These are phyloP conservation scores for Penicillium silybi DNA, from an alignment of 495 filamentous ascomycete species.

Conservation along the genomic window DNA sequence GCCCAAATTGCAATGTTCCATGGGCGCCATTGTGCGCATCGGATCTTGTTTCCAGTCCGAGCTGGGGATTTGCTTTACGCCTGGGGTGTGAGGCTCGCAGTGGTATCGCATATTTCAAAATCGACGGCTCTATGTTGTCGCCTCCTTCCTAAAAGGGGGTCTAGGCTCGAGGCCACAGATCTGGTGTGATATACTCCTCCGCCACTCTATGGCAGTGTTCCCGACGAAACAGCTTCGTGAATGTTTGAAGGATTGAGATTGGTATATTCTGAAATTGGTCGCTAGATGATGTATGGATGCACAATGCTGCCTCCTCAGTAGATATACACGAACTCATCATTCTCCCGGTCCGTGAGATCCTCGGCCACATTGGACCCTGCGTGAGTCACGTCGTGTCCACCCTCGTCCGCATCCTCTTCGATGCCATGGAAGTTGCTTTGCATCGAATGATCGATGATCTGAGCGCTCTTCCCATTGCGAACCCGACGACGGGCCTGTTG, in stretches of 20 bases:
- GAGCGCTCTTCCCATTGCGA: constrained; percentile 51
- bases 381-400: constrained; percentile 14
- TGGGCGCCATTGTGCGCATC: not conserved
- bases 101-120: not conserved
- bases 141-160: not conserved
- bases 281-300: not conserved
- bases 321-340: constrained; percentile 67
- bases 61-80: not conserved
- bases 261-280: not conserved
- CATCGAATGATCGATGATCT: constrained; percentile 57
- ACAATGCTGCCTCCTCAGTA: constrained; percentile 21
- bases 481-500: constrained; percentile 50
- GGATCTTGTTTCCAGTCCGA: not conserved
- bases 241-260: too few relatives aligned
- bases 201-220: not conserved
- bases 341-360: constrained; percentile 60
- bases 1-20: not conserved
- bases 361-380: constrained; percentile 42
- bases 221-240: not conserved
- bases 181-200: not conserved
- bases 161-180: not conserved
- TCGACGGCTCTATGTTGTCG: not conserved
- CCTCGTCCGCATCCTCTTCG: constrained; percentile 16
- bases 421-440: constrained; percentile 29
- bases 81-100: not conserved